Conservation (phyloP, 2,329 filamentous ascomycete genomes). For the Daldinia sp. region DNA sequence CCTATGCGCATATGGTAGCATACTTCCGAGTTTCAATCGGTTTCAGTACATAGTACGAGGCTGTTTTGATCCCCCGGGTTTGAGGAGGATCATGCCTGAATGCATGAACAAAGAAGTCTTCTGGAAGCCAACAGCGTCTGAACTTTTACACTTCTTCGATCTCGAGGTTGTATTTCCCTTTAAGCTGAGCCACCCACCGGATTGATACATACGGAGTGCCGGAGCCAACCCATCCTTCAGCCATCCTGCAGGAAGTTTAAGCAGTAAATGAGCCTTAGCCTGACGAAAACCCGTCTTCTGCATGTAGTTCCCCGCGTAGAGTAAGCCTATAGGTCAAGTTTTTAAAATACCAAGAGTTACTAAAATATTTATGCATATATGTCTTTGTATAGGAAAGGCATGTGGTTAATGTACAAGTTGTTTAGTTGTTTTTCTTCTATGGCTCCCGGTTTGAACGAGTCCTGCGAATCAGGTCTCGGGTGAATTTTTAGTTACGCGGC, state of each 20-base stretch:
- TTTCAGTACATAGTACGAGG: slow-evolving; percentile 19
- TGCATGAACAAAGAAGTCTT: slow-evolving; percentile 37
- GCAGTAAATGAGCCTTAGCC: not conserved
- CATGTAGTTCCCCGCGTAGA: slow-evolving; percentile 13
- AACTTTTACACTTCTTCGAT: slow-evolving; percentile 13
- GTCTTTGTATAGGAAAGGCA: slow-evolving; percentile 7
- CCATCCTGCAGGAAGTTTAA: slow-evolving; percentile 18
- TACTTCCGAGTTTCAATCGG: slow-evolving; percentile 27
- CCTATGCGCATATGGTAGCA: slow-evolving; percentile 11
- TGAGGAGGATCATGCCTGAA: slow-evolving; percentile 30
- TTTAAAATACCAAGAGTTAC: slow-evolving; percentile 7
- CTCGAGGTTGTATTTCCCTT: slow-evolving; percentile 9
- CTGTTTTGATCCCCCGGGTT: slow-evolving; percentile 21
- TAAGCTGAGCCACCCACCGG: slow-evolving; percentile 20
- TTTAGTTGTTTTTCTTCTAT: slow-evolving; percentile 6
- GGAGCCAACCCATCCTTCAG: not conserved
- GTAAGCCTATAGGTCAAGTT: slow-evolving; percentile 1
- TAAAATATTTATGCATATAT: not conserved
- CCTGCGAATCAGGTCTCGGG: slow-evolving; percentile 31
- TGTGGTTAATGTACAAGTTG: not conserved
- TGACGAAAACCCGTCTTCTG: slow-evolving; percentile 7
- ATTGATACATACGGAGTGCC: slow-evolving; percentile 13
- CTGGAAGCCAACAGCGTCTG: slow-evolving; percentile 30
- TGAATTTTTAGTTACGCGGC: slow-evolving; percentile 21
- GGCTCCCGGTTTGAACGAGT: slow-evolving; percentile 3